Evolutionary conservation across 805 yeast species (phyloP), one percentile per base, ranked within the genome.

Genomic region (Metschnikowia anglica): DNA sequence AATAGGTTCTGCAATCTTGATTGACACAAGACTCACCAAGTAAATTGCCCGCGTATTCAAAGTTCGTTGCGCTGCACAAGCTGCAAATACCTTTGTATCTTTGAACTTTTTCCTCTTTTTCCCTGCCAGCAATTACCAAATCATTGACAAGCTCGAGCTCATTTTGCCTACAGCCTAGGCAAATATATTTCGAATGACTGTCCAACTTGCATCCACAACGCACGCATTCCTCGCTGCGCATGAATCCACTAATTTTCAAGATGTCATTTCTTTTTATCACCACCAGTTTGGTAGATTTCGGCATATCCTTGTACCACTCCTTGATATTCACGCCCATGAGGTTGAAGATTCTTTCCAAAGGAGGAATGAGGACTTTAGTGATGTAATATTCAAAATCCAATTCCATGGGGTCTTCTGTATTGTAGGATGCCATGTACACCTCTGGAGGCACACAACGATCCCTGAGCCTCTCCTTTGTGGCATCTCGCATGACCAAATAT

Each of bases 371-470:
- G 2, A 88, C 88, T 55, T 87, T 84, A 2, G 77, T 76, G 36
- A 93, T 88, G 61, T 93, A 93, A 58, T 93, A 93, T 29, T 86
- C 88, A 16, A 83, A 73, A 55, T 93, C 99, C 15, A 93, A 60
- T 35, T 70, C 74, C 43, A 74, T 58, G 54, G 59, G 73, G 38
- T 42, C 69, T 1, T 41, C 34, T 0, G 66, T 54, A 11, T 42
- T 44, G 27, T 56, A 59, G 47, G 68, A 59, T 1, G 63, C 54
- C n/a, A 90, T 58, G 47, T 83, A 79, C 25, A 82, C 89, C 40
- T 77, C 83, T 0, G 98, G 97, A 0, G 93, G 68, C 2, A 87
- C 73, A 42, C 91, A 84, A 18, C 96, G 70, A 47, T 91, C 96
- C 44, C 83, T 76, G 19, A 93, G 64, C 9, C 84, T 66, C 16